Base-by-base conservation (phyloP, 192 early-diverging fungal species). In the Coemansia sp. region DNA sequence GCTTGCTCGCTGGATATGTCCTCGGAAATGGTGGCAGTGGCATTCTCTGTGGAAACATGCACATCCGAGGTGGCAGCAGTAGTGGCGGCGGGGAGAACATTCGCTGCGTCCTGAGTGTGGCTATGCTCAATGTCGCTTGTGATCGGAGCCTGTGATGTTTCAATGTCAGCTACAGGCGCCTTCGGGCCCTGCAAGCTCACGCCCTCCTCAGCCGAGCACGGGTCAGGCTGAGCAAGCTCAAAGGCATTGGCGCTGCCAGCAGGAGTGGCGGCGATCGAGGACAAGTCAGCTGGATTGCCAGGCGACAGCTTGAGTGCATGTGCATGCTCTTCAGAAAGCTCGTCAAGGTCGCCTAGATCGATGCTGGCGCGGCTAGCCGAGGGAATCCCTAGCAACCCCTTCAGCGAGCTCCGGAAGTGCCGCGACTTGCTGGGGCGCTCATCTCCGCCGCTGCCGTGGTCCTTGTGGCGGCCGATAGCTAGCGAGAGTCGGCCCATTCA, bases 401-500 rank as follows among this genome's bases (percentile, higher is more conserved):
- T 72, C 28, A 82, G 64, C 59, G 80, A 77, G 31, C 62, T 64
- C 48, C 70, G 72, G 4, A 77, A 64, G 55, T 83, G 71, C 63
- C 62, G 64, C 28, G 75, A 37, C 59, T 61, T 71, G 63, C 58
- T 65, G 38, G 56, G 23, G 39, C 68, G 59, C 35, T 34, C 71
- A 31, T 74, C 69, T 59, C 62, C 50, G 59, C 59, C 69, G 62
- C 62, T 43, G 59, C 59, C 50, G 60, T 47, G 66, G 16, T 75
- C 71, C 63, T 72, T 73, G 42, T 77, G 71, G 43, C 75, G 67
- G 52, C 71, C 68, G 25, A 77, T 74, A 42, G 70, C 72, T 20
- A 77, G 69, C 45, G 75, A 77, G 18, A 77, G 72, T 61, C 80
- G 64, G 43, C 71, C 75, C 80, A 77, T 77, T 31, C 41, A n/a